Base-by-base conservation (phyloP, 2,329 filamentous ascomycete species). In the Penicillium sp. region DNA sequence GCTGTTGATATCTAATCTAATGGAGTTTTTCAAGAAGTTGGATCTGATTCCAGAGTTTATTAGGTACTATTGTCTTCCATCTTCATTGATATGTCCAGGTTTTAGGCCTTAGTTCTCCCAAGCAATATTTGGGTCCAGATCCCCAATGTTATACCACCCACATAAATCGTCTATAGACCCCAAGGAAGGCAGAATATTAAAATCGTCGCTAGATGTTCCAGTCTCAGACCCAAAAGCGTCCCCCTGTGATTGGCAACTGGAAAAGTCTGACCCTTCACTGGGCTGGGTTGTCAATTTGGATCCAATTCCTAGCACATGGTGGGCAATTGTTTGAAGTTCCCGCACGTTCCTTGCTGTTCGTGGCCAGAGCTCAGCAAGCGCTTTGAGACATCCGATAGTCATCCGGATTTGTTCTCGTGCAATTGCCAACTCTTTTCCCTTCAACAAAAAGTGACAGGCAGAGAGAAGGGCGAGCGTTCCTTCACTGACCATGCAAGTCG, bases 321-420 rank as follows among this genome's bases (percentile, higher is more conserved):
- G 70, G 4, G 75, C 75, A 49, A 79, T 76, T 0, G 61, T 73
- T 55, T 78, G 76, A 2, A 79, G 70, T 59, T 79, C 76, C 14
- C 64, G 55, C 0, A 79, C 68, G 56, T 74, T 77, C 49, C 65
- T 71, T 1, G 68, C 67, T 5, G 69, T 71, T 31, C 72, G 63
- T 0, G 75, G 70, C 77, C 77, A 79, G 2, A 75, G n/a, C 7
- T 70, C 65, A 1, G 68, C 76, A 46, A 79, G 37, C 4, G 64
- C 60, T 58, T 71, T 73, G 9, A 79, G 66, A 54, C 72, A 79
- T 0, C 76, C 77, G n/a, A 79, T 73, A 4, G 62, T 74, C 65
- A 78, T 68, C 5, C 76, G 71, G 22, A 79, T 76, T 60, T 79
- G 76, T 24, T 75, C 70, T 55, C 77, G 65, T n/a, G 75, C 75